Conservation (phyloP, 1,139 yeast species). For the Debaryomyces psychrophilus region DNA sequence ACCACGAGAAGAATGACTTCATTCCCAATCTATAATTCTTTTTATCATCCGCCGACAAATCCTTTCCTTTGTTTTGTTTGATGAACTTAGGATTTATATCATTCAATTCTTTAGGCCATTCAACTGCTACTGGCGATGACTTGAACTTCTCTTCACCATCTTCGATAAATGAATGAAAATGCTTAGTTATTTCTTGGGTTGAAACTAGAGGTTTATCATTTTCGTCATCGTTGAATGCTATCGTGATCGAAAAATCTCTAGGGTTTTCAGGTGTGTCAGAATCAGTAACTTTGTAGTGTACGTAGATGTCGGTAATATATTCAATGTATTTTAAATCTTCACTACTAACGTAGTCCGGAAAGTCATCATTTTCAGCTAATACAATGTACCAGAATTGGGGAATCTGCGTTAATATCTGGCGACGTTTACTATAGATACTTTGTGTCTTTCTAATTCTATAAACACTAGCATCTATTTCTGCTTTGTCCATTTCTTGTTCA, state of each 20-base stretch:
- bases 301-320: conserved; percentile 56
- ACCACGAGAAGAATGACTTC: conserved; percentile 77
- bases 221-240: conserved; percentile 45
- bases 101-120: conserved; percentile 64
- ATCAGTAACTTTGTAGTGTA: conserved; percentile 49
- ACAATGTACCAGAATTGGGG: conserved; percentile 80
- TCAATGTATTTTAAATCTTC: conserved; percentile 74
- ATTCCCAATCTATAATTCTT: conserved; percentile 66
- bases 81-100: conserved; percentile 55
- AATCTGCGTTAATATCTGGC: conserved; percentile 46
- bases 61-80: conserved; percentile 33
- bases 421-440: conserved; percentile 53
- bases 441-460: conserved; percentile 53
- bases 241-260: conserved; percentile 58
- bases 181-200: conserved; percentile 56
- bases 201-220: conserved; percentile 41
- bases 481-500: conserved; percentile 56
- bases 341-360: conserved; percentile 67
- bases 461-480: conserved; percentile 58
- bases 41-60: conserved; percentile 54
- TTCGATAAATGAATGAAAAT: conserved; percentile 46
- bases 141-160: conserved; percentile 56
- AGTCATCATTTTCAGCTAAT: conserved; percentile 73
- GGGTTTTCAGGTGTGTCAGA: conserved; percentile 32
- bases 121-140: conserved; percentile 52